A percentile compares a stretch with the other conserved stretches of the same genome.
Conservation (phyloP, 768 basidiomycete genomes). For the Boletus patriciae region DNA sequence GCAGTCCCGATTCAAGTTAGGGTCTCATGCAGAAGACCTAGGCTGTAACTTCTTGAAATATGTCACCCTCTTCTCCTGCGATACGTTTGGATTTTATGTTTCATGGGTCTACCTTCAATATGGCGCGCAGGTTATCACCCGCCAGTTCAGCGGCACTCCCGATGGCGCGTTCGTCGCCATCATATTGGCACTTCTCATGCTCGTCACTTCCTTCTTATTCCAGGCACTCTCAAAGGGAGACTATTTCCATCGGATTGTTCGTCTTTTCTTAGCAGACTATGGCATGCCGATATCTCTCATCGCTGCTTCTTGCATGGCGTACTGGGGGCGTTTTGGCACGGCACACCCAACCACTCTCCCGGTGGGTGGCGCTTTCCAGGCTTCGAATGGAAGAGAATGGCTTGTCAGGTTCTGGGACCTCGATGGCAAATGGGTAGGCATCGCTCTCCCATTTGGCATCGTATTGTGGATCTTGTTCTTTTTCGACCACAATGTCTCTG, state of each 20-base stretch:
- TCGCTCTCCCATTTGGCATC: conserved; percentile 86
- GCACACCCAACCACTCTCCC: conserved; percentile 67
- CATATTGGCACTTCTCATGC: conserved; percentile 77
- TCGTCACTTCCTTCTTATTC: conserved; percentile 73
- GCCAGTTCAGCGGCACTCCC: conserved; percentile 52
- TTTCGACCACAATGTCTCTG: conserved; percentile 94
- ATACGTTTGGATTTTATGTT: conserved; percentile 92
- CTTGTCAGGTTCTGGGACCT: conserved; percentile 88
- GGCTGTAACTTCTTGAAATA: conserved; percentile 85
- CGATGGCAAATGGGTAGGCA: conserved; percentile 84
- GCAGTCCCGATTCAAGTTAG: neutral
- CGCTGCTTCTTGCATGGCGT: conserved; percentile 72
- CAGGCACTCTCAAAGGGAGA: conserved; percentile 58
- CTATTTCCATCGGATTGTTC: conserved; percentile 71
- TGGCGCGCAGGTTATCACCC: conserved; percentile 78
- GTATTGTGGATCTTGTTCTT: conserved; percentile 91
- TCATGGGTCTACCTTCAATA: conserved; percentile 90
- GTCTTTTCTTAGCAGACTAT: conserved; percentile 81
- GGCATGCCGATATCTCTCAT: conserved; percentile 89
- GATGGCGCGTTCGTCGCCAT: conserved; percentile 61
- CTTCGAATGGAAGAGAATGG: conserved; percentile 76
- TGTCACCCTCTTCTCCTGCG: conserved; percentile 87
- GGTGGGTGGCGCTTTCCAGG: conserved; percentile 63
- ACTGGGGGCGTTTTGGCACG: conserved; percentile 77
- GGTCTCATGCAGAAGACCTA: conserved; percentile 27